Percentiles rank a stretch among this genome's conserved stretches.
Evolutionary conservation across 768 basidiomycete genomes (phyloP).

Genomic region (Udeniomyces megalosporus): DNA sequence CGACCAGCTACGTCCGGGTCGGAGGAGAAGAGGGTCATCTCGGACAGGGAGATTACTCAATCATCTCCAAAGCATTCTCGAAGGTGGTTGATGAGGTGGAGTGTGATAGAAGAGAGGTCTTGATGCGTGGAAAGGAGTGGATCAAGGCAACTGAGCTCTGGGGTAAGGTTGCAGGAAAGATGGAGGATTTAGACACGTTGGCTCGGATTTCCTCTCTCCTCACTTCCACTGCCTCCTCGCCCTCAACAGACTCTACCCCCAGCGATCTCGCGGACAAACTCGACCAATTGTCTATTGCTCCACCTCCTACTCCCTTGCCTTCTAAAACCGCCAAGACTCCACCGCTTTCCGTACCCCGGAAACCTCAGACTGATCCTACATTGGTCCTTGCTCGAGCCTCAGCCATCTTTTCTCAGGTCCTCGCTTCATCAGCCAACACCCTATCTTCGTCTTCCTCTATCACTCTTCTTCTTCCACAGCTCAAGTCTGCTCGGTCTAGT

Average conservation of each 20-base stretch:
- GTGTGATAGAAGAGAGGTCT: background rate
- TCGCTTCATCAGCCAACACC: too few species aligned
- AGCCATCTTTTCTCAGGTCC: too few species aligned
- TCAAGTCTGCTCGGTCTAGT: too few species aligned
- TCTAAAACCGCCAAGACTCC: background rate
- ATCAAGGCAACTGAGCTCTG: conserved; percentile 18
- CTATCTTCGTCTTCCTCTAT: too few species aligned
- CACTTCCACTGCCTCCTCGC: background rate
- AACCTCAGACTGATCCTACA: too few species aligned
- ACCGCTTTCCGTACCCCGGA: background rate
- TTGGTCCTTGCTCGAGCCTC: too few species aligned
- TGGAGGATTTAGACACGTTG: background rate
- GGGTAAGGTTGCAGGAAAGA: conserved; percentile 19
- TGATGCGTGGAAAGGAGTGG: conserved; percentile 20
- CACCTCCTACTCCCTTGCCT: too few species aligned
- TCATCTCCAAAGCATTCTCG: background rate
- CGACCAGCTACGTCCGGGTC: background rate
- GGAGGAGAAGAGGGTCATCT: background rate
- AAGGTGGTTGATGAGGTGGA: background rate
- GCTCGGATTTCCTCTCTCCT: background rate
- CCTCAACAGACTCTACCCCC: background rate
- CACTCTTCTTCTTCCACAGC: too few species aligned
- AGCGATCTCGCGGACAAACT: background rate
- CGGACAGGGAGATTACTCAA: background rate
- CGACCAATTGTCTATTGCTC: background rate